phyloP scores from a whole-genome alignment of 805 yeast genomes.

The Kazachstania taianensis region DNA sequence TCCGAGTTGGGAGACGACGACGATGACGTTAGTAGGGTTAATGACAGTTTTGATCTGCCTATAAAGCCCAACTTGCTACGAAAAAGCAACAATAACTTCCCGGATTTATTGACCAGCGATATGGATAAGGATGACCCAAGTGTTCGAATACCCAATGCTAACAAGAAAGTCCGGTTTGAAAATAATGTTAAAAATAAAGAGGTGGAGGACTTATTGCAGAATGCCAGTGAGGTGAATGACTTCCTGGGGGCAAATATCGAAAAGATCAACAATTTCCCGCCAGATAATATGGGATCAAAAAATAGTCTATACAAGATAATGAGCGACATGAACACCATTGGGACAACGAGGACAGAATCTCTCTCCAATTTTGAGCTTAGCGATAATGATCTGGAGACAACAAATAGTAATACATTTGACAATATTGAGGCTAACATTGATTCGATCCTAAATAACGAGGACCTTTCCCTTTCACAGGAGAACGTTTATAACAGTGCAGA shows the following conservation, averaged over 20 bases:
- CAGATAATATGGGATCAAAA: slow-evolving; percentile 5
- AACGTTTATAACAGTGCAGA: slow-evolving; percentile 3
- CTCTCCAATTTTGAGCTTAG: slow-evolving; percentile 25
- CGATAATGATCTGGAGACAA: slow-evolving; percentile 10
- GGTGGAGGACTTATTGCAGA: slow-evolving; percentile 20
- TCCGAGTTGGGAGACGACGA: slow-evolving; percentile 12
- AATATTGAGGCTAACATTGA: slow-evolving; percentile 3
- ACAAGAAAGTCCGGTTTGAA: slow-evolving; percentile 12
- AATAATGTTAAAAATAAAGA: too few relatives aligned
- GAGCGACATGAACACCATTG: slow-evolving; percentile 14
- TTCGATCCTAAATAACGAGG: slow-evolving; percentile 4
- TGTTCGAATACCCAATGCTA: neutral
- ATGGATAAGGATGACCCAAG: neutral
- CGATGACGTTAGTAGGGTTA: neutral
- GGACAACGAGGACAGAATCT: slow-evolving; percentile 18
- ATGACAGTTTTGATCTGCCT: slow-evolving; percentile 15
- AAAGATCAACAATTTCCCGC: slow-evolving; percentile 8
- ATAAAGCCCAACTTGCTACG: slow-evolving; percentile 13
- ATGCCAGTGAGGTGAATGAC: slow-evolving; percentile 14
- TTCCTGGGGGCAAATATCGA: slow-evolving; percentile 16
- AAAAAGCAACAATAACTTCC: slow-evolving; percentile 2
- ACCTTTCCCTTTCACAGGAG: slow-evolving; percentile 1
- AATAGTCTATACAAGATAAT: slow-evolving; percentile 6
- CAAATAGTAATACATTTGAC: slow-evolving; percentile 1
- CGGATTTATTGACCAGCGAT: slow-evolving; percentile 1